These are phyloP conservation scores for Inonotus hispidus DNA, from an alignment of 1,284 basidiomycete species.

Conservation along the genomic window DNA sequence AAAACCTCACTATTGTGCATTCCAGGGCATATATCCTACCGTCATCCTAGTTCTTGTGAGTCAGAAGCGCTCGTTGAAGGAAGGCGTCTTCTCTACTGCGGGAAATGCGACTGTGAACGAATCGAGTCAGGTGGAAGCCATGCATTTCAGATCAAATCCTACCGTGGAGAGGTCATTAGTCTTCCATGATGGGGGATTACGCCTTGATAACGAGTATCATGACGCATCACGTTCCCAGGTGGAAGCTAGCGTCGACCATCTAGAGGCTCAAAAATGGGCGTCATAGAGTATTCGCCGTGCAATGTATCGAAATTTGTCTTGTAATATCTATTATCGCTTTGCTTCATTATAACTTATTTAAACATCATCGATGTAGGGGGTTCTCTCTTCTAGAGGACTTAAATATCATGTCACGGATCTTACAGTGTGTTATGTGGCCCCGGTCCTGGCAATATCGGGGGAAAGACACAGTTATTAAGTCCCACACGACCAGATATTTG, in stretches of 20 bases:
- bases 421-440: too few species aligned
- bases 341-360: too few species aligned
- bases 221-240: not conserved
- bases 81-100: not conserved
- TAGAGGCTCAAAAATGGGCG: too few species aligned
- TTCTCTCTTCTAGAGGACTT: too few species aligned
- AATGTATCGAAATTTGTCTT: too few species aligned
- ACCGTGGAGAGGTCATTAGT: not conserved
- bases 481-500: too few species aligned
- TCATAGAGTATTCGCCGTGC: too few species aligned
- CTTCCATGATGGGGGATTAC: not conserved
- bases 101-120: not conserved
- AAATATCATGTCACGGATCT: too few species aligned
- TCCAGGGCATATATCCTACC: slow-evolving; percentile 5
- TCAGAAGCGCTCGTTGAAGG: slow-evolving; percentile 1
- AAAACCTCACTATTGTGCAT: not conserved
- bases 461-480: too few species aligned
- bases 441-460: too few species aligned
- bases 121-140: not conserved
- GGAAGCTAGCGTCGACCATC: not conserved
- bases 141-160: not conserved
- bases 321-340: too few species aligned
- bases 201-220: not conserved
- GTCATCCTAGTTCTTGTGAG: slow-evolving; percentile 1
- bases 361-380: too few species aligned